Evolutionary conservation across 345 rosid species (phyloP), one percentile per base, ranked within the genome.

Genomic region (Syzygium aromaticum): DNA sequence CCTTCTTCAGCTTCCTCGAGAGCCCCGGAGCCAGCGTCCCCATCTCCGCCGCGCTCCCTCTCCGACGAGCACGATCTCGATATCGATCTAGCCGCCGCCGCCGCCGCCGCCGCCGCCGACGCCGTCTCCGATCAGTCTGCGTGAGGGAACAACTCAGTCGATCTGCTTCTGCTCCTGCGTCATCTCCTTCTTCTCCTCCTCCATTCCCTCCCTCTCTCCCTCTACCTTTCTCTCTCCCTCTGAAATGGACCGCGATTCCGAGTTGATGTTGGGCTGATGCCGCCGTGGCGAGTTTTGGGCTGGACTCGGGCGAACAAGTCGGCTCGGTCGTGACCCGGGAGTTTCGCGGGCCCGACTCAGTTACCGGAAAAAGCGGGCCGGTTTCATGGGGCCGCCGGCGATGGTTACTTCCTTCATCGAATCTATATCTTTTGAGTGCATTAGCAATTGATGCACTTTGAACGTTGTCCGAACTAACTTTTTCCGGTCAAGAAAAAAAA

Each of bases 1-100:
- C 99, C 90, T 96, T 96, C 95, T 96, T 98, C 91, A 98, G 91
- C 90, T 95, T 98, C 90, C 99, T 93, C 51, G 99, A 95, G 25
- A 98, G 87, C 82, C 99, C 99, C 86, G 99, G 99, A 56, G 99
- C 99, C 89, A 98, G 90, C 87, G 95, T 96, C 86, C 89, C 94
- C 88, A 93, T 90, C 88, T 86, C 91, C 93, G 88, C 89, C 30
- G 52, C 85, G 49, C 52, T 52, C 84, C n/a, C 49, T 49, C 27
- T 82, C 28, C 64, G n/a, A 21, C 22, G 27, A 52, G 16, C 86
- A 80, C 80, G 10, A 46, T 85, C 84, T 51, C 51, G 85, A 21
- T 51, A 27, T 21, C 46, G 46, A 43, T 43, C 7, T 43, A 6
- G 46, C 46, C 15, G 7, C 3, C 54, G 21, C 27, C 85, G 17